phyloP scores from a whole-genome alignment of 2,329 filamentous ascomycete species.

The Neonectria sp. region DNA sequence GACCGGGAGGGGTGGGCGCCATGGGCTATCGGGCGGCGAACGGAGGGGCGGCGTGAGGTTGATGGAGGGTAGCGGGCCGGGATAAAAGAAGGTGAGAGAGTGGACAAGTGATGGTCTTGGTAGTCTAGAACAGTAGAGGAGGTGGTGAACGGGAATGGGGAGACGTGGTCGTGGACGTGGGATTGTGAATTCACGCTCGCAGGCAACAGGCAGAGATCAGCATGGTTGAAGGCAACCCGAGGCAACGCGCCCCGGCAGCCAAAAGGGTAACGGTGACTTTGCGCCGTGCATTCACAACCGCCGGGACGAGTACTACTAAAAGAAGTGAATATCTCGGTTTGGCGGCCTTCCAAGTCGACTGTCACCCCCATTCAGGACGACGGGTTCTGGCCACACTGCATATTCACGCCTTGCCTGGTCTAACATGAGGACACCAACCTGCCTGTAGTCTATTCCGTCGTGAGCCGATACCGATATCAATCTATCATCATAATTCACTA shows the following conservation, averaged over 20 bases:
- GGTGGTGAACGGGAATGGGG: not conserved
- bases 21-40: conserved; percentile 5
- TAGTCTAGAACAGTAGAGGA: not conserved
- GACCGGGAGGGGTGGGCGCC: conserved; percentile 8
- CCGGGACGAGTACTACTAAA: not conserved
- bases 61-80: not conserved
- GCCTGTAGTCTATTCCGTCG: not conserved
- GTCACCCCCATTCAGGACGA: no score
- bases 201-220: conserved; percentile 4
- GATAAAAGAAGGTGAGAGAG: conserved; percentile 1
- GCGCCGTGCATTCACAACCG: not conserved
- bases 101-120: not conserved
- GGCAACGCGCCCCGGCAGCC: not conserved
- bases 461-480: conserved; percentile 3
- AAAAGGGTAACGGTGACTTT: conserved; percentile 1
- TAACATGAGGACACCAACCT: not conserved
- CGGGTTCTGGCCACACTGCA: no score
- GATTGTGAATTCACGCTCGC: conserved; percentile 7
- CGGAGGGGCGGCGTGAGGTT: conserved; percentile 1
- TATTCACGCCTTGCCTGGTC: not conserved
- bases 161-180: not conserved
- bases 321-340: not conserved
- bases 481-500: conserved; percentile 4
- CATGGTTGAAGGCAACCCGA: not conserved
- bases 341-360: no score